Evolutionary conservation across 176 grass and related monocot genomes (phyloP).

Genomic region (Phragmites australis): DNA sequence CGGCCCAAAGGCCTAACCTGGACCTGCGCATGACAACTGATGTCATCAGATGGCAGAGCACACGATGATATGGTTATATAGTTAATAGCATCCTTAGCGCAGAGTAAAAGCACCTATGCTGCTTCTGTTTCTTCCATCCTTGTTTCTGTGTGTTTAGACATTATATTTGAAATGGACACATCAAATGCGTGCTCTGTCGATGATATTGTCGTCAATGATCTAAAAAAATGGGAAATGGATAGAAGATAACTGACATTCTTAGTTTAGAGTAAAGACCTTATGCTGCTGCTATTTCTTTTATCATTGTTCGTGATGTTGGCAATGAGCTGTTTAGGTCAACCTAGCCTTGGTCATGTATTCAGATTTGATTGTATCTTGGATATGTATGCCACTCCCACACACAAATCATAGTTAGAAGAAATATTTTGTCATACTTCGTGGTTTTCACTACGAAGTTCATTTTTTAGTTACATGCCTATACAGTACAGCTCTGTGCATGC

Average conservation of each 20-base stretch:
- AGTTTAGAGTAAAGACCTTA: not conserved
- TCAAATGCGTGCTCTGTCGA: not conserved
- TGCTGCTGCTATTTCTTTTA: not conserved
- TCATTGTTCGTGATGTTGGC: not conserved
- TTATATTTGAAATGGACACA: not conserved
- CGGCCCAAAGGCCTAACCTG: too few relatives aligned
- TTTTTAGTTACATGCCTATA: not conserved
- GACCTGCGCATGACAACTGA: too few relatives aligned
- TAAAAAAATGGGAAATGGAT: too few relatives aligned
- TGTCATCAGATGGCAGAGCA: too few relatives aligned
- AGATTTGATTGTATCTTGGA: not conserved
- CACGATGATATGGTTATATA: too few relatives aligned
- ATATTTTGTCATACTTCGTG: not conserved
- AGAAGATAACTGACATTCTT: too few relatives aligned
- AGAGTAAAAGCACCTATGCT: too few relatives aligned
- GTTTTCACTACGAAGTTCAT: not conserved
- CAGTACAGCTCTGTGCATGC: not conserved
- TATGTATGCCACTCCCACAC: not conserved
- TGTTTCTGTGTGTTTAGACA: not conserved
- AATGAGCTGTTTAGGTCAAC: not conserved
- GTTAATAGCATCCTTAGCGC: too few relatives aligned
- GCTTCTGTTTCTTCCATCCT: not conserved
- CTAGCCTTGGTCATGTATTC: not conserved
- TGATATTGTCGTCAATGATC: not conserved
- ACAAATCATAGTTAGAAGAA: not conserved